Evolutionary conservation across 1,284 basidiomycete species (phyloP).

Genomic region (Melampsora americana): DNA sequence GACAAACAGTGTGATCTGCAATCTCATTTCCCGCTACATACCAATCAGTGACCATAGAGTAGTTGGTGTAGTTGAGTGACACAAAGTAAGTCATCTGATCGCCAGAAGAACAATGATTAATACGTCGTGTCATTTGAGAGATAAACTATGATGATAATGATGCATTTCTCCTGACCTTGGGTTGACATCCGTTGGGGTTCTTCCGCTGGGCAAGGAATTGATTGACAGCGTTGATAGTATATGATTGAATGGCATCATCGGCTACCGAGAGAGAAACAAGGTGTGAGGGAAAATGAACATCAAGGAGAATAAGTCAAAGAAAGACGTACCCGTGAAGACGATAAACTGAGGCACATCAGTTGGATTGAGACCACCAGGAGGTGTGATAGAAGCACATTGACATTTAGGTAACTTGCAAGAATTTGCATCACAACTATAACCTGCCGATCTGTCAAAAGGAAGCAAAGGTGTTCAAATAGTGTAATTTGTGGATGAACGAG

Average conservation of each 20-base stretch:
- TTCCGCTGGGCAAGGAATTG: constrained; percentile 71
- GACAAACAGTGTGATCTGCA: constrained; percentile 72
- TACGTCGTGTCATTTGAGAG: no score
- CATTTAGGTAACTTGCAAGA: constrained; percentile 68
- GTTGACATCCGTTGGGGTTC: constrained; percentile 76
- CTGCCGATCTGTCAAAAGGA: constrained; percentile 53
- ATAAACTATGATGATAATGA: constrained; percentile 32
- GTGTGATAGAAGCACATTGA: constrained; percentile 67
- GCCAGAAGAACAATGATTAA: background rate
- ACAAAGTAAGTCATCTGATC: constrained; percentile 68
- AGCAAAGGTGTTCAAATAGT: background rate
- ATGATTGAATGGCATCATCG: constrained; percentile 50
- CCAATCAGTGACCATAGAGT: constrained; percentile 73
- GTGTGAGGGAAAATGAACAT: constrained; percentile 49
- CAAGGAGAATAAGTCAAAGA: background rate
- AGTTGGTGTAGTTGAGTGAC: constrained; percentile 72
- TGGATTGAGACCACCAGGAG: constrained; percentile 66
- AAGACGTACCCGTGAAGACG: constrained; percentile 60
- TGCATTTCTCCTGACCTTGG: constrained; percentile 56
- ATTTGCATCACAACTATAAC: constrained; percentile 67
- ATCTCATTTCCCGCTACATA: constrained; percentile 80
- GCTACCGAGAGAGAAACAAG: constrained; percentile 64
- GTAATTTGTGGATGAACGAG: background rate
- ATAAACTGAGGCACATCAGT: constrained; percentile 70
- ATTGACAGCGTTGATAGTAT: constrained; percentile 55